Percentiles rank a stretch among this genome's conserved stretches.
Evolutionary conservation across 164 flowering plant species (phyloP).

Genomic region (Aristolochia contorta): DNA sequence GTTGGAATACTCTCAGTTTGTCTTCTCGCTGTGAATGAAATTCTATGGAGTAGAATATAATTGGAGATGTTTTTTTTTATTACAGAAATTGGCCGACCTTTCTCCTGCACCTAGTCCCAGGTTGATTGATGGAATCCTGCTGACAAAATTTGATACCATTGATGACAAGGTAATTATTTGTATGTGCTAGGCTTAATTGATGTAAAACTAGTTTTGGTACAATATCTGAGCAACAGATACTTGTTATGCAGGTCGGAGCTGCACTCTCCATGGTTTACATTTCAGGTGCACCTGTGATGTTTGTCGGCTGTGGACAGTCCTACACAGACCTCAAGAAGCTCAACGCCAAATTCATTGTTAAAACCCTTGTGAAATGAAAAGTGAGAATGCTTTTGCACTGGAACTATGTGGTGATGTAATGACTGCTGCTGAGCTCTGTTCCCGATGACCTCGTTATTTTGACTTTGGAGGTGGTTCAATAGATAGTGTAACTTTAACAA

Average conservation of each 20-base stretch:
- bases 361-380: slow-evolving; percentile 71
- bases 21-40: no score
- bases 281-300: slow-evolving; percentile 97
- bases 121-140: slow-evolving; percentile 89
- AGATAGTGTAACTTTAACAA: no score
- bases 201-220: neutral
- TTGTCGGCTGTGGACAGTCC: slow-evolving; percentile 96
- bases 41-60: neutral
- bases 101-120: slow-evolving; percentile 58
- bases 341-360: slow-evolving; percentile 80
- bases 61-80: neutral
- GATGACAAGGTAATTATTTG: slow-evolving; percentile 76
- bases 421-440: no score
- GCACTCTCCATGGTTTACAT: slow-evolving; percentile 96
- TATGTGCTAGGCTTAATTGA: neutral
- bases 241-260: slow-evolving; percentile 79
- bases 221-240: neutral
- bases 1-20: no score
- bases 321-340: slow-evolving; percentile 91
- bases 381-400: neutral
- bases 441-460: no score
- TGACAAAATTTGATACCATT: slow-evolving; percentile 92
- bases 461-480: no score
- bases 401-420: no score
- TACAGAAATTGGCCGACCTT: slow-evolving; percentile 88